phyloP scores from a whole-genome alignment of 1,284 basidiomycete species.

The Takashimella tepidaria region DNA sequence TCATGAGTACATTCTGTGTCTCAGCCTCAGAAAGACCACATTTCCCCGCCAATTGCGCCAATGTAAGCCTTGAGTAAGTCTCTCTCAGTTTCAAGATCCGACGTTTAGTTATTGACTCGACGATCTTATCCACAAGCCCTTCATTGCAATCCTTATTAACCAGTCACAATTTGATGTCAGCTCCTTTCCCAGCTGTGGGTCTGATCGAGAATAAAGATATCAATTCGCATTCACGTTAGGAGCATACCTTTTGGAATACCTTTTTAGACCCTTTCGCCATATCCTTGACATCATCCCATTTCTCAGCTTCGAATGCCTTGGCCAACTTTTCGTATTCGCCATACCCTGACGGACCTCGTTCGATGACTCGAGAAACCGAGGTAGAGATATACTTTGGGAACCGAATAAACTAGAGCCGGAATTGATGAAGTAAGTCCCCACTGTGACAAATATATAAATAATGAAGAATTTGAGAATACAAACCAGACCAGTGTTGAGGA shows the following conservation, averaged over 20 bases:
- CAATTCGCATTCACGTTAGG: no score
- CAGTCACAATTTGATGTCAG: constrained; percentile 5
- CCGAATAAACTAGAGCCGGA: constrained; percentile 9
- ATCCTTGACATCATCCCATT: constrained; percentile 26
- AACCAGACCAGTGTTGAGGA: constrained; percentile 34
- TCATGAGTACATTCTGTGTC: constrained; percentile 6
- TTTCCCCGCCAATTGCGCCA: constrained; percentile 24
- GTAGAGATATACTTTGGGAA: constrained; percentile 32
- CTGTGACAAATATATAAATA: not conserved
- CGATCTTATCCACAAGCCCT: constrained; percentile 30
- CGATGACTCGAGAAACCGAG: constrained; percentile 23
- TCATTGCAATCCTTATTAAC: constrained; percentile 42
- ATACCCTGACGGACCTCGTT: constrained; percentile 17
- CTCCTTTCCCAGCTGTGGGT: not conserved
- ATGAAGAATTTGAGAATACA: not conserved
- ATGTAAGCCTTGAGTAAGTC: constrained; percentile 31
- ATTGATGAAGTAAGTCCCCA: constrained; percentile 1
- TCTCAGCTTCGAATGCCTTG: constrained; percentile 27
- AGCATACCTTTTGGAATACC: constrained; percentile 22
- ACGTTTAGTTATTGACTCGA: constrained; percentile 27
- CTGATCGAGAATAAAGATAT: no score
- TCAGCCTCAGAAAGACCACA: constrained; percentile 9
- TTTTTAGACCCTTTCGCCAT: constrained; percentile 3
- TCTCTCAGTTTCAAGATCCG: constrained; percentile 29
- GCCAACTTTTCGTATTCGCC: constrained; percentile 30